Percentiles rank a stretch among this genome's conserved stretches.
Evolutionary conservation across 2,329 filamentous ascomycete genomes (phyloP).

Genomic region (Parafenestella ontariensis): DNA sequence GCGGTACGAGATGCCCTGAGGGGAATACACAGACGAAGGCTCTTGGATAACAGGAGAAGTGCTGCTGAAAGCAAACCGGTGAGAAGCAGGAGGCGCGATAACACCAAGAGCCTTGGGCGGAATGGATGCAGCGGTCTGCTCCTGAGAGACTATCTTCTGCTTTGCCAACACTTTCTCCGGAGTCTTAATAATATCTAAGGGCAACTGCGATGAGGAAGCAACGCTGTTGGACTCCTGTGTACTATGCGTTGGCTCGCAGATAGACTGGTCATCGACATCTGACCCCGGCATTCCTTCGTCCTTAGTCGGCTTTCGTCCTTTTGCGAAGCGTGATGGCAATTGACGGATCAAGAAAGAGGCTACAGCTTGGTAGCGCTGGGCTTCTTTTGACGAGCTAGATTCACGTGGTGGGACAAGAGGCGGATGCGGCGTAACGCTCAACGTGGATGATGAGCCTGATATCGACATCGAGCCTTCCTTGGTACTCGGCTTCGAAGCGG

Average conservation of each 20-base stretch:
- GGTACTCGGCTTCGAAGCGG: conserved; percentile 30
- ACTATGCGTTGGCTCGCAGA: conserved; percentile 4
- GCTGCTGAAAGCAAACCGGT: conserved; percentile 21
- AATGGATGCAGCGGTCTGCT: neutral
- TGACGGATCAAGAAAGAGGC: conserved; percentile 35
- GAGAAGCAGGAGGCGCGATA: conserved; percentile 4
- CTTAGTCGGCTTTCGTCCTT: conserved; percentile 13
- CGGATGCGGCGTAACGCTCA: conserved; percentile 22
- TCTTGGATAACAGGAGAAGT: conserved; percentile 18
- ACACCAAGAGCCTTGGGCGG: conserved; percentile 5
- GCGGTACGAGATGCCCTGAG: conserved; percentile 25
- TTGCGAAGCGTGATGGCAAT: conserved; percentile 25
- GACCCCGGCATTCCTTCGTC: conserved; percentile 9
- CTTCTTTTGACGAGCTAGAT: conserved; percentile 43
- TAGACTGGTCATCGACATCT: conserved; percentile 6
- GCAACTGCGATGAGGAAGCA: conserved; percentile 1
- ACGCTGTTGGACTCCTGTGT: neutral
- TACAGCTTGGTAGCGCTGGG: conserved; percentile 35
- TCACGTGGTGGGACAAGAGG: conserved; percentile 39
- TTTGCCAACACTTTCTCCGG: conserved; percentile 21
- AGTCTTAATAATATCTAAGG: conserved; percentile 10
- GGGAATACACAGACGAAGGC: conserved; percentile 35
- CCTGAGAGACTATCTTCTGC: conserved; percentile 9
- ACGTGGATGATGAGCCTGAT: conserved; percentile 33
- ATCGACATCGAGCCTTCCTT: conserved; percentile 26